Evolutionary conservation across 176 grass and related monocot genomes (phyloP), one percentile per base, ranked within the genome.

Genomic region (Puccinellia tenuiflora): DNA sequence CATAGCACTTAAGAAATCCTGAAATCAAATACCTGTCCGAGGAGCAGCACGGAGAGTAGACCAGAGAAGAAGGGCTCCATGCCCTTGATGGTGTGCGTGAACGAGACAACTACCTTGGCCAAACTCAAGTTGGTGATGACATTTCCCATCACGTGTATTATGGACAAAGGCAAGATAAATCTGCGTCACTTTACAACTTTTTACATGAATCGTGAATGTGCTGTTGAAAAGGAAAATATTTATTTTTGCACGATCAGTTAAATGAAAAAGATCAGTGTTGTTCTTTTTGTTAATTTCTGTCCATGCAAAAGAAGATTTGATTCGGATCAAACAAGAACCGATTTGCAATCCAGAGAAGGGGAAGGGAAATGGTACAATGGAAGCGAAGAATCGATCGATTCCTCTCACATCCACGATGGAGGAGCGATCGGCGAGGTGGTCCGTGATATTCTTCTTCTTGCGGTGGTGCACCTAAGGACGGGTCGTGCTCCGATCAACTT

Each of bases 71-170:
- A 94, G 69, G 92, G 95, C 75, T 97, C 95, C 86, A 92, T 89
- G 53, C 92, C 92, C 82, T 94, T 97, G 81, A 97, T 87, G 38
- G 95, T 97, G 76, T 97, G 95, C 2, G 95, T 97, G 87, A 94
- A 97, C 6, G 95, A 97, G 80, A 97, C 92, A 7, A 92, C 78
- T 51, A 97, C 92, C 86, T 86, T 97, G 57, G 88, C 84, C 84
- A 97, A 80, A 71, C 95, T 97, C 84, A 94, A 84, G 37, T 97
- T 94, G 28, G 95, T 97, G 81, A 94, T 94, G 48, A 84, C 65
- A 17, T 92, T 97, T 38, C 92, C 95, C 81, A 92, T 69, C 53
- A 85, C 79, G 78, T 97, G 95, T 21, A 92, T 45, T 9, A 92
- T 80, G 38, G 86, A 92, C 88, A 97, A 77, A 25, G 92, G 89